These are phyloP conservation scores for Potentilla sterilis DNA, from an alignment of 306 rosid genomes.

Conservation along the genomic window DNA sequence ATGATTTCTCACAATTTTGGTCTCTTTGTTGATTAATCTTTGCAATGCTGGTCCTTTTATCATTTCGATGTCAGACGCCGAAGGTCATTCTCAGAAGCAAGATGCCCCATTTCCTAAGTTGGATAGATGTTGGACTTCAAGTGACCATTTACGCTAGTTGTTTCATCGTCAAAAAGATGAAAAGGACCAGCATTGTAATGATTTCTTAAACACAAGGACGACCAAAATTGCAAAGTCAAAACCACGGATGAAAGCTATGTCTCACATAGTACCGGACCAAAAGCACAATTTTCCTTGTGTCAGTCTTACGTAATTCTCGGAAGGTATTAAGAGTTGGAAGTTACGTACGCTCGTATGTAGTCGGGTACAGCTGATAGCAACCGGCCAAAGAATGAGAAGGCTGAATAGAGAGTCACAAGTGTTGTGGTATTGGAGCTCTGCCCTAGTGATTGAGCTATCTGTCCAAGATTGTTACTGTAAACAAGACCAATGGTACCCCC, in stretches of 20 bases:
- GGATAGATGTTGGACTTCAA: too few relatives aligned
- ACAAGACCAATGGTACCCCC: constrained; percentile 98
- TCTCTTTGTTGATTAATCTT: background rate
- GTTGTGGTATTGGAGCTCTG: constrained; percentile 47
- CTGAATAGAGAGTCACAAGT: constrained; percentile 74
- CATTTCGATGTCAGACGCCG: background rate
- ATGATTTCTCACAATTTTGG: background rate
- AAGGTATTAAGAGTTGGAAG: background rate
- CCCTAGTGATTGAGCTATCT: constrained; percentile 88
- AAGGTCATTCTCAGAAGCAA: background rate
- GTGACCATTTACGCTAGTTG: background rate
- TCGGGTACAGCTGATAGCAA: constrained; percentile 94
- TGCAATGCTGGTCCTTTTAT: background rate
- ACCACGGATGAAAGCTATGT: background rate
- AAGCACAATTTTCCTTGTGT: background rate
- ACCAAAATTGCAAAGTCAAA: background rate
- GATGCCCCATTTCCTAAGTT: too few relatives aligned
- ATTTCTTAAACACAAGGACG: background rate
- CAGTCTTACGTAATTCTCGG: background rate
- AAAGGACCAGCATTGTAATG: constrained; percentile 1
- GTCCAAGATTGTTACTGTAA: constrained; percentile 93
- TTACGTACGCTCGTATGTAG: constrained; percentile 65
- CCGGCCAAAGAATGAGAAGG: constrained; percentile 96
- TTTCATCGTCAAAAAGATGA: background rate
- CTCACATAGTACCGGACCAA: too few relatives aligned